Base-by-base conservation (phyloP, 1,139 yeast species). In the Scheffersomyces quercinus region DNA sequence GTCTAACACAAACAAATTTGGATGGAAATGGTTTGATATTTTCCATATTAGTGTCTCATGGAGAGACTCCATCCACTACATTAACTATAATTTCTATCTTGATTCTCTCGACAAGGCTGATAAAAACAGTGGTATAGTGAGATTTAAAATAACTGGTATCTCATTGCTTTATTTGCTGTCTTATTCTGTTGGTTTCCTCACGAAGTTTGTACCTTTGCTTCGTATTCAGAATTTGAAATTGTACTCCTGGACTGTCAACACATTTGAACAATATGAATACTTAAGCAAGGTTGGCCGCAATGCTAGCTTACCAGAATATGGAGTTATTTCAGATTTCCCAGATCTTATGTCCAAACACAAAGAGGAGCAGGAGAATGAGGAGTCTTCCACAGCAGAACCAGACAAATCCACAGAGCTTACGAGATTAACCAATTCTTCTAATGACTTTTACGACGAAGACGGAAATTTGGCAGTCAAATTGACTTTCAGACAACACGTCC, bases 221-320 rank as follows among this genome's bases (percentile, higher is more conserved):
- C 64, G 66, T 32, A 56, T 66, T 4, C 70, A 79, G 37, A 69
- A 77, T 42, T 62, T 85, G 43, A 73, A 76, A 40, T 67, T 88
- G 12, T 88, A 82, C 64, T 68, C 87, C 15, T 91, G 98, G 98
- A 91, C 98, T 1, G 75, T 89, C 36, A 91, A 91, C 60, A 70
- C 67, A 36, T 64, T 65, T 35, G 51, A 55, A 7, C 82, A 84
- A 43, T 71, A 80, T 42, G 77, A 79, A 46, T 72, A 72, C 54
- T 62, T 73, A 42, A 49, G 47, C 15, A 55, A 52, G 29, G 48
- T 73, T 14, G 68, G 75, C 29, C 49, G 50, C 37, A 40, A 49
- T 3, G 64, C 65, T 12, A 46, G 51, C 7, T 42, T 74, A 16
- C 44, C 49, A 4, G 75, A 71, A 41, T 73, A 62, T 46, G 93